Percentiles rank a stretch among this genome's conserved stretches.
These are phyloP conservation scores for Aspergillus puulaauensis DNA, from an alignment of 2,329 filamentous ascomycete genomes.

Conservation along the genomic window DNA sequence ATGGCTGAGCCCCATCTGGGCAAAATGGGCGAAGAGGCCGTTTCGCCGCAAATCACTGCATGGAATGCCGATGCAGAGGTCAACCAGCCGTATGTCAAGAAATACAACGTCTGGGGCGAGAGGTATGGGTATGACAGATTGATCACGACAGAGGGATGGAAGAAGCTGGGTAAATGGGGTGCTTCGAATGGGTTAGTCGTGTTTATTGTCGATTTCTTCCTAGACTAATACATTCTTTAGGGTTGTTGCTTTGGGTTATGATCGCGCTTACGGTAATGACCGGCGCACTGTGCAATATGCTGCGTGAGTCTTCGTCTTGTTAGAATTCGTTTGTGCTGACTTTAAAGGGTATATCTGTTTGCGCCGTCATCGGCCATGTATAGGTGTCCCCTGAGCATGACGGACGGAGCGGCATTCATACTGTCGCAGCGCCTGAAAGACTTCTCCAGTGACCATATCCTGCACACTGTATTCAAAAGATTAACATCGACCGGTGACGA, in stretches of 20 bases:
- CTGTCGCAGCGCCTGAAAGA: constrained; percentile 16
- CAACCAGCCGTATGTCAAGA: constrained; percentile 61
- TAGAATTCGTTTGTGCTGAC: no score
- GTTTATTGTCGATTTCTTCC: background rate
- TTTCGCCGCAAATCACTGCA: constrained; percentile 28
- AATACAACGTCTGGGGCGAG: constrained; percentile 62
- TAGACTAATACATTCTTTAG: constrained; percentile 1
- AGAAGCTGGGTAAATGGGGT: constrained; percentile 35
- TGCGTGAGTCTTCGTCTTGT: no score
- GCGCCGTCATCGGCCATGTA: no score
- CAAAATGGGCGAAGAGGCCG: constrained; percentile 45
- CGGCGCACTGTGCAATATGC: constrained; percentile 27
- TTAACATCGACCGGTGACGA: background rate
- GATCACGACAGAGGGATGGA: constrained; percentile 67
- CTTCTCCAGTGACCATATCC: background rate
- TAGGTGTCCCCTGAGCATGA: constrained; percentile 64
- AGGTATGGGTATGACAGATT: constrained; percentile 55
- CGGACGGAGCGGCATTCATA: constrained; percentile 40
- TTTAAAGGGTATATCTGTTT: constrained; percentile 18
- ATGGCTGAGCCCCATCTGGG: constrained; percentile 48
- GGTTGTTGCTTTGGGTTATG: constrained; percentile 28
- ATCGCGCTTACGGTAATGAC: constrained; percentile 20
- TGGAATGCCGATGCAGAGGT: constrained; percentile 61
- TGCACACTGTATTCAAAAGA: background rate
- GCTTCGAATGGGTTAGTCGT: constrained; percentile 25